Evolutionary conservation across 768 basidiomycete genomes (phyloP), one percentile per base, ranked within the genome.

Genomic region (Termitomyces bulborhizus): DNA sequence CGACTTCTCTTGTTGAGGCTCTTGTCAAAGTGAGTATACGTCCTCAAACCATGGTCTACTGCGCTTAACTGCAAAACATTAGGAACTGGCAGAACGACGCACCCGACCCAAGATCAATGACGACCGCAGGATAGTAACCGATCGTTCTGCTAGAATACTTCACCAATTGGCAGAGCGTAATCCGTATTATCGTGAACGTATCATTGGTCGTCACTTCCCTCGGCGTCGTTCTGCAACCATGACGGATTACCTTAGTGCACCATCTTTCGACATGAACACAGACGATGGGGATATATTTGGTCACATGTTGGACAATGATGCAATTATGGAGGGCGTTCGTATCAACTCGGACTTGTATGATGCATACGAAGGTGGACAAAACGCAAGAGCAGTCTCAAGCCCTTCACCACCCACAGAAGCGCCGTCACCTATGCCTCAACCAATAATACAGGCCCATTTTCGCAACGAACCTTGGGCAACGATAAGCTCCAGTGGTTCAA

Each of bases 61-160:
- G 32, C 27, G 46, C 54, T 44, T 60, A 46, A 46, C 39, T 21
- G 36, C 12, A 42, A 24, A 11, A 46, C 29, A 18, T 9, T 58
- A 92, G 90, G 90, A 92, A 77, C 65, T 90, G 40, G 86, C 89
- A 7, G 88, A 90, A 60, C 81, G 90, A 53, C 80, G 80, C 34
- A 76, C 73, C 37, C 81, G 88, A 24, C 72, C 76, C 44, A 76
- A 67, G 46, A 57, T 71, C 8, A 66, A 71, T 27, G 87, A 90
- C 26, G 88, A 90, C 68, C 81, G 78, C 40, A 73, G 77, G 31
- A 76, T 85, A 50, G 83, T 92, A 51, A 79, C 84, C 24, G 84
- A 87, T 44, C 77, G 79, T 47, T 89, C 90, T 0, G 82, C 82
- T 3, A 81, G 80, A 63, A 78, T 78, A 56, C 70, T 91, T 15